A percentile compares a stretch with the other conserved stretches of the same genome.
Conservation (phyloP, 2,329 filamentous ascomycete species). For the Samsoniella hepiali region DNA sequence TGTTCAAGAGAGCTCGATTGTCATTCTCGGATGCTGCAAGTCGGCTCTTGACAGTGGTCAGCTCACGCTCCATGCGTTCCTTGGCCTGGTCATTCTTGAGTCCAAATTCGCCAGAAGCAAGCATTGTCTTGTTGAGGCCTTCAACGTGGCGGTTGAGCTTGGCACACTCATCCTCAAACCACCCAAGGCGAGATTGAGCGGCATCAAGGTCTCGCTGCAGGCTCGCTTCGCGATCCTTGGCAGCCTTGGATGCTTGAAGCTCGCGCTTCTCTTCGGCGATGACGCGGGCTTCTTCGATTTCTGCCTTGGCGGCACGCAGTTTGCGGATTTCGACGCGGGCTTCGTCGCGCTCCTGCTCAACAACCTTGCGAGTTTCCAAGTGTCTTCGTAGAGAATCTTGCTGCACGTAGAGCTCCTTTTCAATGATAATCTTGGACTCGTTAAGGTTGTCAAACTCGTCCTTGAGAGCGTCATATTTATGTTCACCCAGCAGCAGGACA, state of each 20-base stretch:
- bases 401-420: conserved; percentile 95
- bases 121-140: conserved; percentile 79
- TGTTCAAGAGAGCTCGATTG: conserved; percentile 91
- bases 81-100: conserved; percentile 91
- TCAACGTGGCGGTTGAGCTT: conserved; percentile 78
- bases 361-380: conserved; percentile 73
- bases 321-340: conserved; percentile 80
- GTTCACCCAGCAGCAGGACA: conserved; percentile 83
- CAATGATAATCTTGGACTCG: conserved; percentile 93
- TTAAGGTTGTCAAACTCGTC: conserved; percentile 84
- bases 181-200: conserved; percentile 70
- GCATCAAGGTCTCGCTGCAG: conserved; percentile 77
- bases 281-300: conserved; percentile 80
- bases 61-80: conserved; percentile 84
- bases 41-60: conserved; percentile 86
- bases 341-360: conserved; percentile 85
- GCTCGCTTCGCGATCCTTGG: conserved; percentile 74
- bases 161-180: conserved; percentile 75
- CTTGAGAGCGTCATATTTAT: conserved; percentile 78
- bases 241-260: conserved; percentile 70
- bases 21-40: conserved; percentile 93
- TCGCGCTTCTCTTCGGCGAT: conserved; percentile 80
- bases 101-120: conserved; percentile 85
- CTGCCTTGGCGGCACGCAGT: conserved; percentile 77
- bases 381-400: conserved; percentile 86